Conservation (phyloP, 495 filamentous ascomycete species). For the Podospora bellae-mahoneyi region DNA sequence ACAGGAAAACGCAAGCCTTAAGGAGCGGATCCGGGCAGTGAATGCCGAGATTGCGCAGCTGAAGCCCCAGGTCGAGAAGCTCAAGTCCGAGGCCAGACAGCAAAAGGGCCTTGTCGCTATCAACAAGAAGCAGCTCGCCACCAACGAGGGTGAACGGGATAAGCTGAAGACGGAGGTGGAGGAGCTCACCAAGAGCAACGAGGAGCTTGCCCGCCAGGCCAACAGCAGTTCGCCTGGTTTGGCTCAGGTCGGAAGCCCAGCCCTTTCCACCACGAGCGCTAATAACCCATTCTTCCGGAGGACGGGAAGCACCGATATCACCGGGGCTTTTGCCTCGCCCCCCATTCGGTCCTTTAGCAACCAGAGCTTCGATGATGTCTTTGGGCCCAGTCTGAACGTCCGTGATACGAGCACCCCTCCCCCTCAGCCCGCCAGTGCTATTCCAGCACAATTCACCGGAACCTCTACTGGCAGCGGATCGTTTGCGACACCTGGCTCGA, state of each 20-base stretch:
- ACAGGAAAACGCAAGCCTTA: constrained; percentile 78
- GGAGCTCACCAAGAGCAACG: constrained; percentile 60
- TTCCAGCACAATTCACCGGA: constrained; percentile 63
- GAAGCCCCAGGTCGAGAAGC: constrained; percentile 84
- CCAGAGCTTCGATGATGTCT: constrained; percentile 82
- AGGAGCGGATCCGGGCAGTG: constrained; percentile 78
- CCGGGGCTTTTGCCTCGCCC: constrained; percentile 47
- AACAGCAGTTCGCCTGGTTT: constrained; percentile 40
- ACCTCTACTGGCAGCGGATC: constrained; percentile 52
- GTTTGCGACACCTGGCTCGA: constrained; percentile 51
- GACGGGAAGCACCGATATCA: constrained; percentile 64
- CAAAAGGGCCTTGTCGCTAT: constrained; percentile 95
- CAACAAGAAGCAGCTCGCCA: constrained; percentile 93
- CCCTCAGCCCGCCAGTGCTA: constrained; percentile 53
- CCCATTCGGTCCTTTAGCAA: constrained; percentile 51
- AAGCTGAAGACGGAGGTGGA: constrained; percentile 77
- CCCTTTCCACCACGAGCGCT: constrained; percentile 69
- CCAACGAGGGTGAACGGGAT: constrained; percentile 80
- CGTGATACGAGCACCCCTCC: constrained; percentile 42
- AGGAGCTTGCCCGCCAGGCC: constrained; percentile 48
- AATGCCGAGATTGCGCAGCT: constrained; percentile 79
- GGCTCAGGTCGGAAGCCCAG: constrained; percentile 57
- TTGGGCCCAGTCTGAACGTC: constrained; percentile 56
- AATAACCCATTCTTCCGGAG: constrained; percentile 90
- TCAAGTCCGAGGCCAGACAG: constrained; percentile 82